These are phyloP conservation scores for Gremmenia infestans DNA, from an alignment of 2,329 filamentous ascomycete species.

Conservation along the genomic window DNA sequence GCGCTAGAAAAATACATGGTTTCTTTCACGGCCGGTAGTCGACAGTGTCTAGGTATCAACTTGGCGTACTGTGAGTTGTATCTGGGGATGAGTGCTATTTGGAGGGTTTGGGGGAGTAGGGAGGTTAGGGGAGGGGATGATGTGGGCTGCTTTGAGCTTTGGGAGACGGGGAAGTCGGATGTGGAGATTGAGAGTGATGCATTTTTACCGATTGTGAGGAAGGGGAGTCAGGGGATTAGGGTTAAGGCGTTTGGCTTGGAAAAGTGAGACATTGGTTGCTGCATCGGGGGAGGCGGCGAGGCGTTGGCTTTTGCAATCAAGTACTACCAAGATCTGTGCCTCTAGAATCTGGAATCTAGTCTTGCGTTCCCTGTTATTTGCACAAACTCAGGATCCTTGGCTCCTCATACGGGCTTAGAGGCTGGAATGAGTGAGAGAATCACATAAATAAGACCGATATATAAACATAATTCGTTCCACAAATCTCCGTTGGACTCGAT, in stretches of 20 bases:
- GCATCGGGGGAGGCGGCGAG: no score
- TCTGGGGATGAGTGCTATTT: conserved; percentile 9
- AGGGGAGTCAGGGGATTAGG: conserved; percentile 10
- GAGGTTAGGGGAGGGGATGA: conserved; percentile 19
- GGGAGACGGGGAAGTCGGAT: conserved; percentile 23
- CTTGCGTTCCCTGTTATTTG: no score
- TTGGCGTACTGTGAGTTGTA: conserved; percentile 12
- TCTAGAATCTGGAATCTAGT: no score
- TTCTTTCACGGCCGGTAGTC: background rate
- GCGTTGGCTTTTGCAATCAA: no score
- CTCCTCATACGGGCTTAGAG: no score
- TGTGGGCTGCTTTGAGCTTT: conserved; percentile 23
- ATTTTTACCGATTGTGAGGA: conserved; percentile 8
- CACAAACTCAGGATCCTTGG: no score
- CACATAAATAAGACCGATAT: no score
- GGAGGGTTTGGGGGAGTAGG: conserved; percentile 12
- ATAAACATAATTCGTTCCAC: no score
- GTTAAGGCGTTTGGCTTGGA: background rate
- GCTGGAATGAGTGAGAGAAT: no score
- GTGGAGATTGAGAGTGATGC: conserved; percentile 18
- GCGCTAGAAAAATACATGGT: conserved; percentile 35
- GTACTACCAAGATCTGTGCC: no score
- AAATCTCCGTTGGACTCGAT: no score
- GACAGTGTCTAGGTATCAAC: background rate
- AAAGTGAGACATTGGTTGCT: no score